phyloP scores from a whole-genome alignment of 768 basidiomycete species.

The Mycena maculata region DNA sequence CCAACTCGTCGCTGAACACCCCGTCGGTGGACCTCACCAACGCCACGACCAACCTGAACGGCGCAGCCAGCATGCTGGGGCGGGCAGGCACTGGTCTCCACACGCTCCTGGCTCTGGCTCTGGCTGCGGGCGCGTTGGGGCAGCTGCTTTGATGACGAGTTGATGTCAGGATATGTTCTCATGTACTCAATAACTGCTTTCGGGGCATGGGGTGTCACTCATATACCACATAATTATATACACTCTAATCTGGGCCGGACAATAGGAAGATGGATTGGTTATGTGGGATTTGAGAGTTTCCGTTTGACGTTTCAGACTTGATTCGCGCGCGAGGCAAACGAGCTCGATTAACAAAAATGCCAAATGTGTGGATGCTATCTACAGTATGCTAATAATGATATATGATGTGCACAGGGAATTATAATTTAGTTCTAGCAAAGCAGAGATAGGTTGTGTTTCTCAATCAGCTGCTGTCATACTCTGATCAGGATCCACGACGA shows the following conservation, averaged over 20 bases:
- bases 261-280: not conserved
- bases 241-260: not conserved
- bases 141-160: slow-evolving; percentile 23
- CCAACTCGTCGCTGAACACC: slow-evolving; percentile 62
- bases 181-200: not conserved
- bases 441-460: not conserved
- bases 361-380: too few species aligned
- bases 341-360: too few species aligned
- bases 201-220: not conserved
- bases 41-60: slow-evolving; percentile 64
- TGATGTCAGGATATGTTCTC: not conserved
- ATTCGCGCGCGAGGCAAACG: too few species aligned
- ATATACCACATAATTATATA: not conserved
- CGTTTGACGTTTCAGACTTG: too few species aligned
- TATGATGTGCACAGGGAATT: not conserved
- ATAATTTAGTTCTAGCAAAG: slow-evolving; percentile 4
- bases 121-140: slow-evolving; percentile 33
- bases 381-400: not conserved
- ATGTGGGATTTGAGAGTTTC: not conserved
- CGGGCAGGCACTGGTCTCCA: slow-evolving; percentile 19
- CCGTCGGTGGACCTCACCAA: slow-evolving; percentile 72
- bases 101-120: slow-evolving; percentile 19
- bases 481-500: slow-evolving; percentile 42
- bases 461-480: slow-evolving; percentile 18
- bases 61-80: slow-evolving; percentile 43